Evolutionary conservation across 495 filamentous ascomycete species (phyloP).

Genomic region (Thermothielavioides terrestris): DNA sequence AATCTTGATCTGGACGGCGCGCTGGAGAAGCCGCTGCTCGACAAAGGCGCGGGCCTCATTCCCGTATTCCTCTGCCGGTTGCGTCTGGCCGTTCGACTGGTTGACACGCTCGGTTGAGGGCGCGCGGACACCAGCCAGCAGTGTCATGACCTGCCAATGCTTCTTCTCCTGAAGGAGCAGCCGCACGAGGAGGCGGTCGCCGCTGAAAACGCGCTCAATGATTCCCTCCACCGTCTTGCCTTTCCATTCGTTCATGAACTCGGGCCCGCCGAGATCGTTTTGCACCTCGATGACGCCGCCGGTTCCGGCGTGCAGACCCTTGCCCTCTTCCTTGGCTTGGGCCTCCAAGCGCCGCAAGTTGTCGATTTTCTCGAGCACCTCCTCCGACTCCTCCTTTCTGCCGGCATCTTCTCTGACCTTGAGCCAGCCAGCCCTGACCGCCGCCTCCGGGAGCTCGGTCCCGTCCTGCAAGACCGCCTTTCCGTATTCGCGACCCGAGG

Average conservation of each 20-base stretch:
- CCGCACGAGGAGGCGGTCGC: constrained; percentile 81
- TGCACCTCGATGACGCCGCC: constrained; percentile 59
- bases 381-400: constrained; percentile 73
- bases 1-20: constrained; percentile 69
- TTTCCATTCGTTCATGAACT: constrained; percentile 72
- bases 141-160: constrained; percentile 72
- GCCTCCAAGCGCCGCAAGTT: constrained; percentile 68
- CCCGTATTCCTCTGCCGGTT: constrained; percentile 78
- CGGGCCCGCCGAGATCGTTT: constrained; percentile 67
- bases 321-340: constrained; percentile 65
- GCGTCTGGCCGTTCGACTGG: constrained; percentile 63
- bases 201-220: constrained; percentile 82
- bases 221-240: constrained; percentile 62
- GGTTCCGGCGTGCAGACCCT: constrained; percentile 64
- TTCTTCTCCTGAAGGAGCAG: constrained; percentile 65
- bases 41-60: constrained; percentile 80
- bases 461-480: constrained; percentile 63
- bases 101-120: constrained; percentile 77
- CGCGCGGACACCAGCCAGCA: constrained; percentile 83
- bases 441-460: constrained; percentile 65
- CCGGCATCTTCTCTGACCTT: constrained; percentile 90
- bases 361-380: constrained; percentile 59
- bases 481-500: constrained; percentile 82
- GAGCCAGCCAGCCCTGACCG: constrained; percentile 78
- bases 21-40: constrained; percentile 75